Evolutionary conservation across 179 eudicot species (phyloP), one percentile per base, ranked within the genome.

Genomic region (Drosera spatulata): DNA sequence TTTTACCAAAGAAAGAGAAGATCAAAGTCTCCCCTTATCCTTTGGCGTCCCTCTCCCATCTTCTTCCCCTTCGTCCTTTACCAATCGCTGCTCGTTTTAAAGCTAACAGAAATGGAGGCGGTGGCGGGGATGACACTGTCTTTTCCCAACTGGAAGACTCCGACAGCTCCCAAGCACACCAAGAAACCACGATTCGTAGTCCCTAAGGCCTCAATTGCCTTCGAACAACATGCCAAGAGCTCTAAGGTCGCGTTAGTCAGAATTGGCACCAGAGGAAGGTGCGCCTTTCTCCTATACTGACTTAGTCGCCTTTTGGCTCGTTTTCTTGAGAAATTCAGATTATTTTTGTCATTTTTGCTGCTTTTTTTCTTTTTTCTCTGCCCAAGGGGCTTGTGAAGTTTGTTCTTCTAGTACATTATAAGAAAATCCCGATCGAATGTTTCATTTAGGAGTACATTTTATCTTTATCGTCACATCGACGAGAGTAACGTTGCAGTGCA

Each of bases 221-320:
- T 77, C 42, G 88, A 87, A 63, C 78, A 80, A 64, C 64, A 87
- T 68, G 59, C 67, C 38, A 62, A 75, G 54, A 72, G 72, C 58
- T 73, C 76, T 11, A 85, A 80, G 63, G 70, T 85, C 54, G 85
- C 98, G 15, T 79, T 91, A 37, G 56, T 91, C 48, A 70, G 95
- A 63, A 88, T 91, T 63, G 98, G 98, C 48, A 91, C 98, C 15
- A 63, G 98, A 61, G 98, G 98, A 71, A 91, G 96, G 98, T 91
- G 77, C 64, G 55, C 11, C 50, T 7, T 7, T 50, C 39, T 46
- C 50, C 33, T 22, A 22, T 22, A 22, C 33, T 22, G 33, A 22
- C 33, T 22, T 22, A 22, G 33, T 22, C 33, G 33, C 33, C 33
- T 22, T 22, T 22, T 22, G 33, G 33, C 33, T 22, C 33, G 33